Evolutionary conservation across 1,139 yeast genomes (phyloP).

Genomic region (Scheffersomyces stambukii): DNA sequence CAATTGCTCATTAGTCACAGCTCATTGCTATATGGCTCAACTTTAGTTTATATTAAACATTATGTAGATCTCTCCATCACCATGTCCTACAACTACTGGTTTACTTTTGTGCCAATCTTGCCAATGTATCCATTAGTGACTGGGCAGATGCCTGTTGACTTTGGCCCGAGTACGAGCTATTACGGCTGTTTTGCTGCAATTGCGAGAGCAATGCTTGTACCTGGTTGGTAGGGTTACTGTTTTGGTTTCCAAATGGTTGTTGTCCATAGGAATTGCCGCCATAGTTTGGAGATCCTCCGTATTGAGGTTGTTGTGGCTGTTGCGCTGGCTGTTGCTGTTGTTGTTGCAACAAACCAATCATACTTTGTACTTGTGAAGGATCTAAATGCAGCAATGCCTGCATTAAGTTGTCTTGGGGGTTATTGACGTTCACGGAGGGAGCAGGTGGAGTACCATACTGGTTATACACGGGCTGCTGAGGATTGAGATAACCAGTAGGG

Average conservation of each 20-base stretch:
- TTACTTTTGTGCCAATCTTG: slow-evolving; percentile 26
- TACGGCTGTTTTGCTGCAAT: too few relatives aligned
- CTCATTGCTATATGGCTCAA: too few relatives aligned
- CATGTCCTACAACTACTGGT: slow-evolving; percentile 1
- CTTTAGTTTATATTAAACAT: too few relatives aligned
- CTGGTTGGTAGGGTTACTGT: slow-evolving; percentile 15
- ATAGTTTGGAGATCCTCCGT: slow-evolving; percentile 7
- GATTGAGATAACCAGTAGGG: slow-evolving; percentile 1
- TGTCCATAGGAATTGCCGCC: slow-evolving; percentile 2
- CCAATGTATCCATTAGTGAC: slow-evolving; percentile 36
- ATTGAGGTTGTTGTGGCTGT: slow-evolving; percentile 10
- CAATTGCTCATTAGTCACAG: too few relatives aligned
- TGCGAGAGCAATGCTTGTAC: slow-evolving; percentile 27
- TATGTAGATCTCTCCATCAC: too few relatives aligned
- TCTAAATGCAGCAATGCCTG: slow-evolving; percentile 46
- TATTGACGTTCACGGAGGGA: slow-evolving; percentile 5
- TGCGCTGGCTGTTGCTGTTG: slow-evolving; percentile 17
- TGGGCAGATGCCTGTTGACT: slow-evolving; percentile 14
- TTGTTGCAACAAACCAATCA: slow-evolving; percentile 37
- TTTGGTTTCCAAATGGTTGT: slow-evolving; percentile 7
- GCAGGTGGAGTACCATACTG: slow-evolving; percentile 8
- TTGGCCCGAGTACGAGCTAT: too few relatives aligned
- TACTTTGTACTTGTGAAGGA: slow-evolving; percentile 48
- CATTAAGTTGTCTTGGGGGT: slow-evolving; percentile 12
- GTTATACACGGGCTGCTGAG: slow-evolving; percentile 7